These are phyloP conservation scores for Alliaria petiolata DNA, from an alignment of 345 rosid species.

Conservation along the genomic window DNA sequence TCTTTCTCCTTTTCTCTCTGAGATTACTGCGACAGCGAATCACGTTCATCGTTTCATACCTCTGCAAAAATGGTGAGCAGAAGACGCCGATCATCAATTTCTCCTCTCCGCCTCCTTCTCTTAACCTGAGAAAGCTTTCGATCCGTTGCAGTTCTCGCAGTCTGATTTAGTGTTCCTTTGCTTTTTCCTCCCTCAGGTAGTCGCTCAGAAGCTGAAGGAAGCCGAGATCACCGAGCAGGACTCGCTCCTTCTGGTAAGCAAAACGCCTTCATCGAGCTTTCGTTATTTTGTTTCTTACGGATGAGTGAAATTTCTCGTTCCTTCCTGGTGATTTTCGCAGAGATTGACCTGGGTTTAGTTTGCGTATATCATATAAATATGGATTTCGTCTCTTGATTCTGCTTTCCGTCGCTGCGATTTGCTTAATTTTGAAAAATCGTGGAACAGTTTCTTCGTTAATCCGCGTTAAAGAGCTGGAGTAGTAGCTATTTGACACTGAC, in stretches of 20 bases:
- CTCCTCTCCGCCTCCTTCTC: neutral
- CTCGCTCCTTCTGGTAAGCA: constrained; percentile 89
- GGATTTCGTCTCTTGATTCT: neutral
- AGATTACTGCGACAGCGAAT: neutral
- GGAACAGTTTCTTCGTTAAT: constrained; percentile 2
- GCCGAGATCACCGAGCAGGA: constrained; percentile 96
- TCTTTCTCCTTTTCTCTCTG: neutral
- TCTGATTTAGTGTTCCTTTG: neutral
- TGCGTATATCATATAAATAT: neutral
- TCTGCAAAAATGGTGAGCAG: constrained; percentile 48
- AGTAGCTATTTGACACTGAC: neutral
- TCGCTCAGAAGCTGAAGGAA: constrained; percentile 81
- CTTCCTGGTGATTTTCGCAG: neutral
- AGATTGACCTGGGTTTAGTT: neutral
- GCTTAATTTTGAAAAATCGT: neutral
- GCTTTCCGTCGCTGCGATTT: neutral
- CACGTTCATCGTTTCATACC: constrained; percentile 8
- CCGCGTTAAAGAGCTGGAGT: neutral
- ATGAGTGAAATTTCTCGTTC: neutral
- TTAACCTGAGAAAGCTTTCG: neutral
- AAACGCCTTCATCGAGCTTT: neutral
- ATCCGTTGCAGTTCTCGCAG: neutral
- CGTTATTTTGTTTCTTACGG: neutral
- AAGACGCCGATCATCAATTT: constrained; percentile 15
- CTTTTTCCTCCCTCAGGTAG: constrained; percentile 45